Base-by-base conservation (phyloP, 2,329 filamentous ascomycete species). In the Colletotrichum phormii region DNA sequence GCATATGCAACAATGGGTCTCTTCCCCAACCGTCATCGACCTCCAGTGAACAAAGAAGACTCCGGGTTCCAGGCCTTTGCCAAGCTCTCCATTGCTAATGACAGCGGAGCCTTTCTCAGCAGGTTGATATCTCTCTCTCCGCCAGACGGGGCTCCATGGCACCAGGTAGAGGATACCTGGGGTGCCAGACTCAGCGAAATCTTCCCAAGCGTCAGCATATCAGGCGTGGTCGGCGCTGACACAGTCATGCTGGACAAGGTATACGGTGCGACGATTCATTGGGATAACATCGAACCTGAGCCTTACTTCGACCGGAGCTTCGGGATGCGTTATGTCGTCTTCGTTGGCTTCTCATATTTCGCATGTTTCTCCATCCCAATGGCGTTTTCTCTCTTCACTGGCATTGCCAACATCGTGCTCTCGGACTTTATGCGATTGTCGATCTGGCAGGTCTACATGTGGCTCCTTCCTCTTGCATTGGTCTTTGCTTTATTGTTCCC, bases 1-100 rank as follows among this genome's bases (percentile, higher is more conserved):
- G 77, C 79, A 2, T 84, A 84, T 58, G 82, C 79, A 1, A 77
- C 83, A 1, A 83, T 82, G 81, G 81, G 82, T 26, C 77, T 84
- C 26, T 70, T 83, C 51, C 58, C 58, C 15, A 46, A 18, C 24
- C 77, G 79, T 9, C 67, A 80, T 51, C 77, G 81, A 2, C 81
- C 80, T 0, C 77, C 76, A 46, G 77, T 83, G 33, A 79, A 82
- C 72, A 58, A 69, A 46, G 80, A 77, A 18, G 81, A 83, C 46
- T 78, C 78, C 13, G 73, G 78, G 12, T 83, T 83, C 75, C 81
- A 83, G 67, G 81, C 81, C 31, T 83, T 83, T 72, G 80, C 81
- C 2, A 74, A 80, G 24, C 62, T 83, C 1, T 83, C 81, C 0
- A 66, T 82, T 13, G 77, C 80, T 15, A 81, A 83, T 7, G 80